phyloP scores from a whole-genome alignment of 1,139 yeast genomes.

The Citeromyces hawaiiensis region DNA sequence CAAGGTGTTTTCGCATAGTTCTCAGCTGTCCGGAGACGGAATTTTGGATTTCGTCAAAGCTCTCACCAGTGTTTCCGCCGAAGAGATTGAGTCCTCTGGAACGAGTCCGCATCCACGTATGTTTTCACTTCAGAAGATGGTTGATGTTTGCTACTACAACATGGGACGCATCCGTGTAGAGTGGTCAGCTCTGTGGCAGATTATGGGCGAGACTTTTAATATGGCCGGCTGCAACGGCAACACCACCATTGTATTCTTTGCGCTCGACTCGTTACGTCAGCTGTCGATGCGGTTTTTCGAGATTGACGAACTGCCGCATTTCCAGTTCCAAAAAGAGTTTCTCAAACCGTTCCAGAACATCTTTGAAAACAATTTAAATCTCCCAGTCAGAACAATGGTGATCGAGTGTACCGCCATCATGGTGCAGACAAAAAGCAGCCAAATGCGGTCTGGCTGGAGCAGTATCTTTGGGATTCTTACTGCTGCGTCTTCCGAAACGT shows the following conservation, averaged over 20 bases:
- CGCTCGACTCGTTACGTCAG: conserved; percentile 88
- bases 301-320: conserved; percentile 87
- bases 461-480: conserved; percentile 72
- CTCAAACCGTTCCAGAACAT: conserved; percentile 83
- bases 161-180: conserved; percentile 94
- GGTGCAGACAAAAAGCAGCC: conserved; percentile 61
- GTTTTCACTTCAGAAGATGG: conserved; percentile 87
- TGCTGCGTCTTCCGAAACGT: conserved; percentile 43
- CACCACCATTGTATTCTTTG: conserved; percentile 70
- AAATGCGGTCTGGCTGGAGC: conserved; percentile 90
- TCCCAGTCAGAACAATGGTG: conserved; percentile 79
- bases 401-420: conserved; percentile 82
- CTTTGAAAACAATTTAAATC: conserved; percentile 49
- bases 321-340: conserved; percentile 91
- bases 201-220: conserved; percentile 85
- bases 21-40: conserved; percentile 68
- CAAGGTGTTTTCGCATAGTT: conserved; percentile 74
- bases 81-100: conserved; percentile 86
- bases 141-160: conserved; percentile 93
- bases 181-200: conserved; percentile 93
- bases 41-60: conserved; percentile 83
- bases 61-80: conserved; percentile 72
- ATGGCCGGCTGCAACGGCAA: conserved; percentile 74
- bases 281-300: conserved; percentile 85
- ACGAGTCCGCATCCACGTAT: conserved; percentile 75